phyloP scores from a whole-genome alignment of 1,284 basidiomycete species.

The Volvariella surrecta region DNA sequence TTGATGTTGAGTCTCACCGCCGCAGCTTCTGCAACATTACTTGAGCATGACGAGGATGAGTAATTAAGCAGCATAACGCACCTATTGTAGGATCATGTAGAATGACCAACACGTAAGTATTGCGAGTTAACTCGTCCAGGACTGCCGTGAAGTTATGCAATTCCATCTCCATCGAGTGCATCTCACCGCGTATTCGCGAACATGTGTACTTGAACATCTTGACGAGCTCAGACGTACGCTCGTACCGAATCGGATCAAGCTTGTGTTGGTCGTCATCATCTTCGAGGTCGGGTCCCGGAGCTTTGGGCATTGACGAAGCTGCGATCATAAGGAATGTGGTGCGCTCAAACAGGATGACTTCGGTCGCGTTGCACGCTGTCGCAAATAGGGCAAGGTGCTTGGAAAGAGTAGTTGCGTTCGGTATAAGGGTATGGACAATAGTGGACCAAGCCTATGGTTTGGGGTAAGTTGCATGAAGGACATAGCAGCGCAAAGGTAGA shows the following conservation, averaged over 20 bases:
- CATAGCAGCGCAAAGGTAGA: not conserved
- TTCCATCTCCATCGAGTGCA: slow-evolving; percentile 75
- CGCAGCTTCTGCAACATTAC: slow-evolving; percentile 54
- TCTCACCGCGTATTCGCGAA: slow-evolving; percentile 74
- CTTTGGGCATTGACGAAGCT: slow-evolving; percentile 40
- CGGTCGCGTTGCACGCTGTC: slow-evolving; percentile 79
- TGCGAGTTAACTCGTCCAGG: slow-evolving; percentile 90
- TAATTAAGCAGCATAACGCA: slow-evolving; percentile 25
- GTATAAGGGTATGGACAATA: slow-evolving; percentile 95
- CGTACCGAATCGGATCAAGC: slow-evolving; percentile 80
- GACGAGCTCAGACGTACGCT: slow-evolving; percentile 92
- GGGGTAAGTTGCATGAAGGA: slow-evolving; percentile 5
- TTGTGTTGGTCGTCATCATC: slow-evolving; percentile 34
- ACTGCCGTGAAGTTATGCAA: slow-evolving; percentile 83
- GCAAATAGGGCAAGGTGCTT: slow-evolving; percentile 83
- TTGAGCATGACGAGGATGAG: not conserved
- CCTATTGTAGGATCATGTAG: slow-evolving; percentile 84
- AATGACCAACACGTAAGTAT: slow-evolving; percentile 90
- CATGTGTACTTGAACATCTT: slow-evolving; percentile 93
- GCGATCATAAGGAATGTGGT: slow-evolving; percentile 98
- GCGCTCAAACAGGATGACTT: slow-evolving; percentile 94
- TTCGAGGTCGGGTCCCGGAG: slow-evolving; percentile 17
- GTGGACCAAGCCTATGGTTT: slow-evolving; percentile 87
- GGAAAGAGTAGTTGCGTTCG: slow-evolving; percentile 85
- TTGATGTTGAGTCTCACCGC: slow-evolving; percentile 80